phyloP scores from a whole-genome alignment of 352 stramenopile species.

The Pythium folliculosum region DNA sequence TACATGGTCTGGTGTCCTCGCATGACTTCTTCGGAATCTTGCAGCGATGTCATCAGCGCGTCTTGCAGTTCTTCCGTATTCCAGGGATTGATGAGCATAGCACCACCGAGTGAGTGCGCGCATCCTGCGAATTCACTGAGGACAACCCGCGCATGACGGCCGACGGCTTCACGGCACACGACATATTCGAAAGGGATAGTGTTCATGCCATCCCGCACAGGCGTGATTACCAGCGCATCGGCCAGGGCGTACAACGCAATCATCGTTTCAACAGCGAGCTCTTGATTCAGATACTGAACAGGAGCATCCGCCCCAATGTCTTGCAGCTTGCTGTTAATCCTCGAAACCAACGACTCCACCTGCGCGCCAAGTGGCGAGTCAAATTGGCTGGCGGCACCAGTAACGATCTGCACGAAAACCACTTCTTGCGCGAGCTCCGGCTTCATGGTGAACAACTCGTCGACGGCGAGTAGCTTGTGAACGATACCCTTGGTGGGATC shows the following conservation, averaged over 20 bases:
- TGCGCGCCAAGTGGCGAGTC: constrained; percentile 79
- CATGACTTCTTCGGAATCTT: constrained; percentile 70
- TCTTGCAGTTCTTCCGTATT: constrained; percentile 77
- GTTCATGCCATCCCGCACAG: constrained; percentile 91
- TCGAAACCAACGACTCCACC: constrained; percentile 88
- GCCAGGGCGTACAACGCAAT: constrained; percentile 89
- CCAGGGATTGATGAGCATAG: constrained; percentile 87
- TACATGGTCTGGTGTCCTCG: constrained; percentile 82
- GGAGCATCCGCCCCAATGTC: constrained; percentile 84
- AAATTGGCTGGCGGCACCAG: constrained; percentile 42
- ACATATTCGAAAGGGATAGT: constrained; percentile 91
- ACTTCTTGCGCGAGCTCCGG: constrained; percentile 93
- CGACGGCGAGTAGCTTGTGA: constrained; percentile 90
- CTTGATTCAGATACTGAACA: constrained; percentile 92
- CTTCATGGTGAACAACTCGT: constrained; percentile 85
- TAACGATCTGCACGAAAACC: constrained; percentile 94
- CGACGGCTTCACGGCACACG: constrained; percentile 74
- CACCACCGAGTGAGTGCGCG: constrained; percentile 83
- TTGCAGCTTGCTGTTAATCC: constrained; percentile 92
- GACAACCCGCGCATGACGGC: constrained; percentile 81
- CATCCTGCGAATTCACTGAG: constrained; percentile 91
- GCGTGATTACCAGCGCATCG: constrained; percentile 83
- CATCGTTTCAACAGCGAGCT: constrained; percentile 82
- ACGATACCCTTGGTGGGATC: constrained; percentile 90
- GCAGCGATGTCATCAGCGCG: constrained; percentile 50